These are phyloP conservation scores for Jackrogersella multiformis DNA, from an alignment of 495 filamentous ascomycete genomes.

Conservation along the genomic window DNA sequence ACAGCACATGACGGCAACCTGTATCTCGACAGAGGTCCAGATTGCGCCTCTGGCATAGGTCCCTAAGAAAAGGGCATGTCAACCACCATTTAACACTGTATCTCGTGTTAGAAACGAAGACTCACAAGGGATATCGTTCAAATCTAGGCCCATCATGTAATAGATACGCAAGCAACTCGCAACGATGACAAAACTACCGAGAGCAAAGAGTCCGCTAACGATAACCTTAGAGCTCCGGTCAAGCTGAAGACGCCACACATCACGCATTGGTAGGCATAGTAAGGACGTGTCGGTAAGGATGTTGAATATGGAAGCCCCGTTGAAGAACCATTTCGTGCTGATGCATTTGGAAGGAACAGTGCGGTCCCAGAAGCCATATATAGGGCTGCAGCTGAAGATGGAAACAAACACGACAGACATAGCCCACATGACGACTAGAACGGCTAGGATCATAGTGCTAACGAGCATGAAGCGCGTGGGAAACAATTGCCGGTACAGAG, in stretches of 20 bases:
- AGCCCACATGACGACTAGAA: neutral
- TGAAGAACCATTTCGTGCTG: neutral
- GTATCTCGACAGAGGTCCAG: neutral
- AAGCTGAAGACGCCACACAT: neutral
- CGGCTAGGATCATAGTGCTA: neutral
- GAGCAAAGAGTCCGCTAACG: neutral
- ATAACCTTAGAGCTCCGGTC: neutral
- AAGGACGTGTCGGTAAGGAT: neutral
- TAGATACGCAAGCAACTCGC: neutral
- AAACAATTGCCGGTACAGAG: constrained; percentile 4
- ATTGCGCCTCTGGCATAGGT: neutral
- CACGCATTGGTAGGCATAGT: constrained; percentile 1
- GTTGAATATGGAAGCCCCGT: neutral
- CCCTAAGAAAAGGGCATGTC: neutral
- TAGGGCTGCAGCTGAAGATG: neutral
- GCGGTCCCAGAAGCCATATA: neutral
- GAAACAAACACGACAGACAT: neutral
- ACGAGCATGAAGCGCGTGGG: neutral
- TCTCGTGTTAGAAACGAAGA: neutral
- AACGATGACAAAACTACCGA: neutral
- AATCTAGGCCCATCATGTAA: neutral
- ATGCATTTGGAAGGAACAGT: neutral
- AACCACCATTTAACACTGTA: neutral
- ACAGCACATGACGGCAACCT: neutral
- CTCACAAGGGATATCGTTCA: neutral